These are phyloP conservation scores for Coniferiporia sulphurascens DNA, from an alignment of 1,284 basidiomycete genomes.

Conservation along the genomic window DNA sequence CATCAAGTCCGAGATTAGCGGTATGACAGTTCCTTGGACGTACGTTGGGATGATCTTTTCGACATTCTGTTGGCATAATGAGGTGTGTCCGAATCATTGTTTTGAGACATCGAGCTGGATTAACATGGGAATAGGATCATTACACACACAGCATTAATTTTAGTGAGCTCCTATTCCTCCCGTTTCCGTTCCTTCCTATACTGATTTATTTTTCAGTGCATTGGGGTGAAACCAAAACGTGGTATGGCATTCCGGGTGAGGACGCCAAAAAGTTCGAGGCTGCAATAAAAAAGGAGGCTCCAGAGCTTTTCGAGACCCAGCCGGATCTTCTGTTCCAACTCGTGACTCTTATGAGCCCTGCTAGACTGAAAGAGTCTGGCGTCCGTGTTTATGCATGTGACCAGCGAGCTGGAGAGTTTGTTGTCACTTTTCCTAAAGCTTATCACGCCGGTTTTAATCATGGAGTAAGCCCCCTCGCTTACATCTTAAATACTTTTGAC, in stretches of 20 bases:
- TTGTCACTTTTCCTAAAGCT: conserved; percentile 96
- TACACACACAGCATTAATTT: conserved; percentile 96
- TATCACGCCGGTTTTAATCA: conserved; percentile 99
- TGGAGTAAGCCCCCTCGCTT: conserved; percentile 57
- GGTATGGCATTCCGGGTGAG: conserved; percentile 96
- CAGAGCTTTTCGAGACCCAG: conserved; percentile 97
- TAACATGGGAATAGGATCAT: conserved; percentile 64
- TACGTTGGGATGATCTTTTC: conserved; percentile 99
- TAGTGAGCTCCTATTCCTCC: conserved; percentile 49
- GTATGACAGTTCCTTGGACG: conserved; percentile 99
- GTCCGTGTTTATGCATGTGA: conserved; percentile 95
- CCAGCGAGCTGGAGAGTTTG: conserved; percentile 96
- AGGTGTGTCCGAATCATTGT: conserved; percentile 44
- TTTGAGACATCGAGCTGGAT: background rate
- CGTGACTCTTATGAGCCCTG: conserved; percentile 97
- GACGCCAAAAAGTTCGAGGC: conserved; percentile 96
- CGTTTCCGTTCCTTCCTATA: conserved; percentile 14
- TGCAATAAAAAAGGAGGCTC: conserved; percentile 92
- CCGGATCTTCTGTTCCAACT: conserved; percentile 97
- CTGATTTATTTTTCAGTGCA: conserved; percentile 64
- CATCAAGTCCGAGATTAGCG: conserved; percentile 98
- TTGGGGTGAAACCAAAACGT: conserved; percentile 99
- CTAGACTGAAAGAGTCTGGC: conserved; percentile 79
- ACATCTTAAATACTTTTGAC: conserved; percentile 17
- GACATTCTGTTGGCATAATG: conserved; percentile 99